Evolutionary conservation across 257 asterid genomes (phyloP).

Genomic region (Jacaranda mimosifolia): DNA sequence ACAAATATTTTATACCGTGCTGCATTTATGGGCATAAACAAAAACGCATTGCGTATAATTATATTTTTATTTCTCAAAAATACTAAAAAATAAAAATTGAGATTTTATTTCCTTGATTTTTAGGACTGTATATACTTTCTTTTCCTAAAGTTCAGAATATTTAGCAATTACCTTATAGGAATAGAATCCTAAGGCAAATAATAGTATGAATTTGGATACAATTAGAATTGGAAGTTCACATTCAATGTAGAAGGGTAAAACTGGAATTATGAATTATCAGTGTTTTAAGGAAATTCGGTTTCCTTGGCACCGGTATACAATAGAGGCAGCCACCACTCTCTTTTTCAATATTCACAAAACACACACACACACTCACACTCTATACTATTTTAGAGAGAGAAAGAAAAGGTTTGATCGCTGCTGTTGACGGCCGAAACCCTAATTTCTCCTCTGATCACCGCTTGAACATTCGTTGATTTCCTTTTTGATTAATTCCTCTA

Average conservation of each 20-base stretch:
- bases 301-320: not conserved
- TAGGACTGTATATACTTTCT: not conserved
- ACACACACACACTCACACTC: slow-evolving; percentile 13
- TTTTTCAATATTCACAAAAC: not conserved
- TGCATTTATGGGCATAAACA: too few relatives aligned
- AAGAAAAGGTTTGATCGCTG: slow-evolving; percentile 36
- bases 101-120: not conserved
- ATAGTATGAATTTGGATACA: too few relatives aligned
- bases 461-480: not conserved
- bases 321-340: slow-evolving; percentile 5
- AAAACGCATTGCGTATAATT: too few relatives aligned
- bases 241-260: not conserved
- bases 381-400: slow-evolving; percentile 34
- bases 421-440: slow-evolving; percentile 53
- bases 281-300: not conserved
- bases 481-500: not conserved
- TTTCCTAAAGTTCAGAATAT: not conserved
- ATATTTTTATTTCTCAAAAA: too few relatives aligned
- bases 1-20: too few relatives aligned
- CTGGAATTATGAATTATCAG: not conserved
- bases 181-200: too few relatives aligned
- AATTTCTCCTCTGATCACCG: slow-evolving; percentile 35
- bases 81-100: too few relatives aligned
- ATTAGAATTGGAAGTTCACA: not conserved
- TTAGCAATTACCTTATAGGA: too few relatives aligned